Percentiles rank a stretch among this genome's conserved stretches.
These are phyloP conservation scores for Euphorbia corollata DNA, from an alignment of 441 rosid genomes.

Conservation along the genomic window DNA sequence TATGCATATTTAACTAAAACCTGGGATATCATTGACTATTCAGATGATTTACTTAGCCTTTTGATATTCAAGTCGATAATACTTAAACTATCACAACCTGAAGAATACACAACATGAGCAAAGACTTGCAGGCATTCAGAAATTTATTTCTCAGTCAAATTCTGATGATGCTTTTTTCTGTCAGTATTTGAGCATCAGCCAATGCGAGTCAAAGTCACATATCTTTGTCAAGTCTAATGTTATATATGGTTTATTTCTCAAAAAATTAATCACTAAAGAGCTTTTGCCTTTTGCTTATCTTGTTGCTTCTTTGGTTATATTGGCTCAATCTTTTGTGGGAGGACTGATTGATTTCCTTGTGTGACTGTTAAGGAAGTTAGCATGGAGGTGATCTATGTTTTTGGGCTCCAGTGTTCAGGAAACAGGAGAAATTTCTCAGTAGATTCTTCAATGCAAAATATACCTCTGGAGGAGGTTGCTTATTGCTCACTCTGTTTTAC, in stretches of 20 bases:
- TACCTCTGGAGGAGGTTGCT: slow-evolving; percentile 59
- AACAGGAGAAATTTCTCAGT: slow-evolving; percentile 43
- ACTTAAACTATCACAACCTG: background rate
- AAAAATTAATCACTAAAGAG: background rate
- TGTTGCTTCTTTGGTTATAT: slow-evolving; percentile 2
- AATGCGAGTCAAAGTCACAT: slow-evolving; percentile 4
- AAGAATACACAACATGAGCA: background rate
- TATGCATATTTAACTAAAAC: no score
- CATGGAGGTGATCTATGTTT: slow-evolving; percentile 49
- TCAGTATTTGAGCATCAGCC: background rate
- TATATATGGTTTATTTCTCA: background rate
- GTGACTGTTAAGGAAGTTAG: slow-evolving; percentile 44
- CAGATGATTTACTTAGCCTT: background rate
- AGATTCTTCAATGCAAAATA: slow-evolving; percentile 42
- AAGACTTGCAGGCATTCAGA: background rate
- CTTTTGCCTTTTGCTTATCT: background rate
- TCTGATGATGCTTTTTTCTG: background rate
- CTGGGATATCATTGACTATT: background rate
- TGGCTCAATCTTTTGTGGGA: slow-evolving; percentile 10
- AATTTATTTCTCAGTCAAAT: background rate
- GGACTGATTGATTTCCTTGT: slow-evolving; percentile 19
- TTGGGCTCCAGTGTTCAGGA: slow-evolving; percentile 40
- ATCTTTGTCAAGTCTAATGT: background rate
- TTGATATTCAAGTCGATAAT: background rate
- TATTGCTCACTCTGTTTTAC: slow-evolving; percentile 16